Percentiles rank a stretch among this genome's conserved stretches.
Evolutionary conservation across 148 eudicot species (phyloP).

Genomic region (Rhododendron ovatum): DNA sequence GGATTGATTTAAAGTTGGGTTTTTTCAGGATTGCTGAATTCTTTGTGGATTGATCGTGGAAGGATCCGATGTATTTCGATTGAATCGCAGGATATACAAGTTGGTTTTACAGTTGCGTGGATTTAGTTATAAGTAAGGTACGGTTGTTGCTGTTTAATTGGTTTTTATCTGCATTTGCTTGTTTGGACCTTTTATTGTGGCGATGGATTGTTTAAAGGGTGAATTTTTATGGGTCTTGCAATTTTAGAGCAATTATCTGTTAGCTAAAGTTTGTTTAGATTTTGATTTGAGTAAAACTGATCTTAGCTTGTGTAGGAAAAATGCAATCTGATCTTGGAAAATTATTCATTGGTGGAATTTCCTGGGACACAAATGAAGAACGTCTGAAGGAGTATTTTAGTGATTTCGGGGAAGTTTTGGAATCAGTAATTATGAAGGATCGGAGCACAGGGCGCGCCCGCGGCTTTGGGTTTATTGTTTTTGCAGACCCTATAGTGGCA

Average conservation of each 20-base stretch:
- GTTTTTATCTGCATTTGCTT: conserved; percentile 21
- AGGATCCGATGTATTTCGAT: conserved; percentile 28
- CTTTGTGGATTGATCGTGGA: conserved; percentile 16
- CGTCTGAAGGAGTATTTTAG: conserved; percentile 74
- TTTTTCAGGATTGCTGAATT: conserved; percentile 19
- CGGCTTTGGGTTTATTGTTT: conserved; percentile 81
- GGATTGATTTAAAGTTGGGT: conserved; percentile 8
- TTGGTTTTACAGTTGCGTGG: neutral
- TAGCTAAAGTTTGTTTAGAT: neutral
- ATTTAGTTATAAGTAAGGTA: conserved; percentile 7
- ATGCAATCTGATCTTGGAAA: conserved; percentile 88
- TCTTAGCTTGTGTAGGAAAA: conserved; percentile 28
- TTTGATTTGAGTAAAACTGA: conserved; percentile 8
- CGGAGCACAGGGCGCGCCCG: conserved; percentile 83
- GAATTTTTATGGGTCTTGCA: conserved; percentile 12
- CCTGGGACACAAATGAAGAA: conserved; percentile 89
- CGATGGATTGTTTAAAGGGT: conserved; percentile 14
- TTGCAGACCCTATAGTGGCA: conserved; percentile 66
- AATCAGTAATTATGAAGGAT: conserved; percentile 87
- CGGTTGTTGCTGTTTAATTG: conserved; percentile 8
- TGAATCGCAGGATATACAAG: conserved; percentile 13
- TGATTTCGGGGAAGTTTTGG: conserved; percentile 68
- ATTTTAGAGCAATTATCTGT: neutral
- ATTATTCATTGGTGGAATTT: conserved; percentile 77
- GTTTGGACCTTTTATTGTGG: conserved; percentile 8